Evolutionary conservation across 2,329 filamentous ascomycete species (phyloP), one percentile per base, ranked within the genome.

Genomic region (Rutstroemia sp.): DNA sequence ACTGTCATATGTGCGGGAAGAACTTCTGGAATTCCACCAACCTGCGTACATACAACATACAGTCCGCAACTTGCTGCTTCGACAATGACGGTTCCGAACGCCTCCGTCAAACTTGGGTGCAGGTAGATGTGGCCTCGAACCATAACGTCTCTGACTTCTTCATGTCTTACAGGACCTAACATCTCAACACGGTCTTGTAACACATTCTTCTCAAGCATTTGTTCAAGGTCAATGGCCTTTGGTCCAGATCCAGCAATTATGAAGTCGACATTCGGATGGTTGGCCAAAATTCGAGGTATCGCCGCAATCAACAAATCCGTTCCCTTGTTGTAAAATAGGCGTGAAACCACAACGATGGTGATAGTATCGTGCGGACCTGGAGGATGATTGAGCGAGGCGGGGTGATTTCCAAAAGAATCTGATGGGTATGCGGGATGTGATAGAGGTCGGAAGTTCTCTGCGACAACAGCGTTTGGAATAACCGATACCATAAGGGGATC

Each of bases 251-350:
- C 95, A 27, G 90, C 94, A 63, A 99, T 96, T 67, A 99, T 89
- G 73, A 99, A 99, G 57, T 91, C 88, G 1, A 96, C 94, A 69
- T 97, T 95, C 0, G 90, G 88, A 69, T 99, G 89, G 14, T 85
- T 83, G 50, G 90, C 87, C 27, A 97, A 81, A 53, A 99, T 96
- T 48, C 92, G 86, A 0, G 94, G 94, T 54, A 99, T 95, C 4
- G 91, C 90, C 10, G 92, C 94, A 23, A 96, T 96, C n/a, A 99
- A 81, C 0, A 99, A 82, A 70, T 99, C 95, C 1, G 90, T 97
- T 58, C 94, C 94, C 71, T 99, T 99, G 73, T 99, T 99, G 73
- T 97, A 97, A 73, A 97, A 99, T 1, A 99, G 83, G 19, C 94
- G 89, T 8, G 92, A 96, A 60, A 99, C 95, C 19, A 99, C 92